Base-by-base conservation (phyloP, 2,329 filamentous ascomycete species). In the Cladosporium velox region DNA sequence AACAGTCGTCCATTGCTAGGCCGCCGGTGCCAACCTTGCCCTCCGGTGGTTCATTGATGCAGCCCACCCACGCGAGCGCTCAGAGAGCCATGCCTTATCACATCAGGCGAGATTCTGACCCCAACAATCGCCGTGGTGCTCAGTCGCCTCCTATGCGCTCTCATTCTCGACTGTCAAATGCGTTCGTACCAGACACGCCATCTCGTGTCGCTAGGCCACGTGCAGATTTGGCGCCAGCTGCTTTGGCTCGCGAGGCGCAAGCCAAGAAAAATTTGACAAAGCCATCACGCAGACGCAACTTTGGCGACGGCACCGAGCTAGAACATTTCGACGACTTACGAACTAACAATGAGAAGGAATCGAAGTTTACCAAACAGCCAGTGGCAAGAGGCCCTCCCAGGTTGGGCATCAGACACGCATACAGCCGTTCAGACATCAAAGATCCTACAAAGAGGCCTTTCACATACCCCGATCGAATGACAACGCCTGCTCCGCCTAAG, bases 241-340 rank as follows among this genome's bases (percentile, higher is more conserved):
- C 82, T 24, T 75, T 85, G 34, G 77, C 82, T 60, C 78, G 81
- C 55, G 80, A 83, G 67, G 84, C 86, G 64, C 82, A 85, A 59
- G 80, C 84, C 7, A 90, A 90, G 82, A 87, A 90, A 70, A 88
- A 90, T 57, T 80, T 96, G 67, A 93, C 87, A 69, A 91, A 89
- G 76, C 92, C 92, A 3, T 84, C 87, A 41, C 84, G 88, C 49
- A 83, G 84, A 67, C 86, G 88, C 55, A 88, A 91, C 72, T 99
- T 96, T 79, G 95, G 95, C 14, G 92, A 97, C 77, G 95, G 95
- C 18, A 91, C 90, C 67, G 95, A 99, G 78, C 84, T 99, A 38
- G 94, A 98, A 71, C 88, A 86, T 2, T 98, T 99, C 76, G 95
- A 99, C 76, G 95, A 99, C 78, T 82, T 99, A 65, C 94, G 94